Evolutionary conservation across 495 filamentous ascomycete genomes (phyloP).

Genomic region (Penicillium macrosclerotiorum): DNA sequence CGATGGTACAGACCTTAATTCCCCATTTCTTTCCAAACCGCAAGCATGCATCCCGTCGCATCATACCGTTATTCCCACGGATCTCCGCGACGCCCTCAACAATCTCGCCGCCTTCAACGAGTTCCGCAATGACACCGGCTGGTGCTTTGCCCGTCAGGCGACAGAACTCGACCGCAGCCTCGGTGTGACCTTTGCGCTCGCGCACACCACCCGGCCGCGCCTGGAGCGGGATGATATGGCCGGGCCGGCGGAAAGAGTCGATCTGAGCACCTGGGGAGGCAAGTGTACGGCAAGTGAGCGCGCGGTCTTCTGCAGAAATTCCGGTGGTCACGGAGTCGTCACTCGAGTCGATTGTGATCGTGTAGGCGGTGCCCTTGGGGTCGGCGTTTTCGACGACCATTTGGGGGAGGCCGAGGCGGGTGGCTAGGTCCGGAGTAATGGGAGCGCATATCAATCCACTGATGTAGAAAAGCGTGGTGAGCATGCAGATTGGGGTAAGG

Average conservation of each 20-base stretch:
- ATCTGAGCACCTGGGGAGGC: conserved; percentile 60
- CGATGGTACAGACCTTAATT: conserved; percentile 92
- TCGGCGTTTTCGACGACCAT: conserved; percentile 86
- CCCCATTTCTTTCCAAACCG: conserved; percentile 86
- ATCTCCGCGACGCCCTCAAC: conserved; percentile 58
- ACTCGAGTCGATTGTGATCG: conserved; percentile 75
- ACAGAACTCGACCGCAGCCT: conserved; percentile 88
- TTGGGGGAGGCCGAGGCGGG: conserved; percentile 72
- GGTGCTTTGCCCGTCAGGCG: conserved; percentile 69
- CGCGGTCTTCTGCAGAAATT: conserved; percentile 84
- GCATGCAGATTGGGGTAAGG: neutral
- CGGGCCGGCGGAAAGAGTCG: conserved; percentile 73
- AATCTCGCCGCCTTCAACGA: conserved; percentile 76
- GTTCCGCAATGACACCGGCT: conserved; percentile 80
- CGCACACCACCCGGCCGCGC: conserved; percentile 78
- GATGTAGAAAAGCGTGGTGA: conserved; percentile 1
- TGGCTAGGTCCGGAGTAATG: conserved; percentile 62
- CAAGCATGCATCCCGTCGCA: conserved; percentile 87
- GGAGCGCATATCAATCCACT: conserved; percentile 92
- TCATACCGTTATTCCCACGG: conserved; percentile 71
- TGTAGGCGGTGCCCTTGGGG: conserved; percentile 89
- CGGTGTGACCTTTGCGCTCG: conserved; percentile 81
- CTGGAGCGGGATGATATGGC: conserved; percentile 85
- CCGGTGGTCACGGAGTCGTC: conserved; percentile 77
- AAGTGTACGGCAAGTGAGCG: conserved; percentile 75